A percentile compares a stretch with the other conserved stretches of the same genome.
These are phyloP conservation scores for Tricholomella constricta DNA, from an alignment of 768 basidiomycete genomes.

Conservation along the genomic window DNA sequence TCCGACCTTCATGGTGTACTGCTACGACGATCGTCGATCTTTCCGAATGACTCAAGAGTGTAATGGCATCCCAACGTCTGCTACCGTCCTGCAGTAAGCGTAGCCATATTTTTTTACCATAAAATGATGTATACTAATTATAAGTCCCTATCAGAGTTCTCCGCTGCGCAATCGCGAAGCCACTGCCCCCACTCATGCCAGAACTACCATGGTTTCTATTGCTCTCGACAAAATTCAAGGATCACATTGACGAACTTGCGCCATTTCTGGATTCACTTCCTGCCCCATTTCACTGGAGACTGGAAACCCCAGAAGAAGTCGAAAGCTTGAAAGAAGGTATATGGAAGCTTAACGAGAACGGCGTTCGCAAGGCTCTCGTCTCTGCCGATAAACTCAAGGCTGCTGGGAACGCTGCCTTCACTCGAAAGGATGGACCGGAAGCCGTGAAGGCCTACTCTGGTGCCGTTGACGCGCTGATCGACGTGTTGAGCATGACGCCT, in stretches of 20 bases:
- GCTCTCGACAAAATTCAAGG: slow-evolving; percentile 29
- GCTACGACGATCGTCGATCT: slow-evolving; percentile 29
- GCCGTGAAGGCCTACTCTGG: slow-evolving; percentile 33
- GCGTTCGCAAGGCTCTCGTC: slow-evolving; percentile 21
- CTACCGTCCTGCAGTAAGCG: slow-evolving; percentile 29
- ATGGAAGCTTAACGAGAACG: slow-evolving; percentile 26
- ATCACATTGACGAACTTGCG: slow-evolving; percentile 26
- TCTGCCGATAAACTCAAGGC: slow-evolving; percentile 27
- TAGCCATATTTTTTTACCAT: neutral
- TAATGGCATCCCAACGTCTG: slow-evolving; percentile 30
- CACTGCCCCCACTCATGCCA: slow-evolving; percentile 29
- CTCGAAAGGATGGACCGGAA: slow-evolving; percentile 24
- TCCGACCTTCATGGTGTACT: slow-evolving; percentile 28
- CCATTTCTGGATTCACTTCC: slow-evolving; percentile 43
- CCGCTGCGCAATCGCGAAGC: slow-evolving; percentile 32
- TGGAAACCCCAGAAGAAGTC: slow-evolving; percentile 35
- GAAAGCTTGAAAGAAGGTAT: slow-evolving; percentile 29
- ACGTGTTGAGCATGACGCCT: slow-evolving; percentile 28
- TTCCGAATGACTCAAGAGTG: slow-evolving; percentile 25
- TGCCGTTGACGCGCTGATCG: slow-evolving; percentile 27
- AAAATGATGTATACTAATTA: neutral
- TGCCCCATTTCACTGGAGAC: slow-evolving; percentile 34
- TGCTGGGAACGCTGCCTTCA: slow-evolving; percentile 26
- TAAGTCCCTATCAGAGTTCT: slow-evolving; percentile 20
- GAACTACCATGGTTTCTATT: slow-evolving; percentile 30